Percentiles rank a stretch among this genome's conserved stretches.
Evolutionary conservation across 1,284 basidiomycete species (phyloP).

Genomic region (Trametes hirsuta): DNA sequence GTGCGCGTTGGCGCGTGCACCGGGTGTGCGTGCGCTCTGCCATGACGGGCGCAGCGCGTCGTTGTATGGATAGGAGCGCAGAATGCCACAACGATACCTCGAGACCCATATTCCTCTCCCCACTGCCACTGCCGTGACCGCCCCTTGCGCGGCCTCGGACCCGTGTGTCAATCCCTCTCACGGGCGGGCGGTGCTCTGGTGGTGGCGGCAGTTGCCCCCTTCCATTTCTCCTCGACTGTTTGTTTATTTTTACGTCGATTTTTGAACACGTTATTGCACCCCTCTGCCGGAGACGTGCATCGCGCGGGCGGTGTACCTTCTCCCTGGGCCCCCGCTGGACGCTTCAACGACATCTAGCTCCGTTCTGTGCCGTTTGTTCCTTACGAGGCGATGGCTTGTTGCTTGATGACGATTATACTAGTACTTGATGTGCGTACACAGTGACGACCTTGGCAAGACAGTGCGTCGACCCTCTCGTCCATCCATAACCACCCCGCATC

Average conservation of each 20-base stretch:
- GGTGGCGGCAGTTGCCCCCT: neutral
- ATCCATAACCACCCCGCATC: neutral
- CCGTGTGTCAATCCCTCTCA: neutral
- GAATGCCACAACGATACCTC: constrained; percentile 30
- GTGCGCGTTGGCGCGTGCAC: neutral
- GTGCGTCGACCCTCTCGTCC: constrained; percentile 21
- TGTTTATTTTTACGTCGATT: constrained; percentile 3
- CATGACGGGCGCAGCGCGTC: constrained; percentile 22
- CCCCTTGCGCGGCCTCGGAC: neutral
- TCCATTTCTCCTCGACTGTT: neutral
- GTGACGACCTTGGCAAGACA: constrained; percentile 25
- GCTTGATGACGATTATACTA: constrained; percentile 13
- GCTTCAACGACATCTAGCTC: constrained; percentile 21
- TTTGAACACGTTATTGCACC: constrained; percentile 6
- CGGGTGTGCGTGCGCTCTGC: constrained; percentile 13
- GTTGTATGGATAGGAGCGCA: constrained; percentile 31
- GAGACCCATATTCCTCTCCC: constrained; percentile 9
- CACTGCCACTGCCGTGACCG: neutral
- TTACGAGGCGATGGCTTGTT: constrained; percentile 13
- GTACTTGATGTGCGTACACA: constrained; percentile 21
- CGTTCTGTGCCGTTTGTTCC: constrained; percentile 15
- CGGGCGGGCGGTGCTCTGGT: neutral
- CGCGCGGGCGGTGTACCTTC: neutral
- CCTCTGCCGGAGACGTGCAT: neutral
- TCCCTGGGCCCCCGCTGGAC: constrained; percentile 26